Evolutionary conservation across 257 asterid species (phyloP).

Genomic region (Petrea volubilis): DNA sequence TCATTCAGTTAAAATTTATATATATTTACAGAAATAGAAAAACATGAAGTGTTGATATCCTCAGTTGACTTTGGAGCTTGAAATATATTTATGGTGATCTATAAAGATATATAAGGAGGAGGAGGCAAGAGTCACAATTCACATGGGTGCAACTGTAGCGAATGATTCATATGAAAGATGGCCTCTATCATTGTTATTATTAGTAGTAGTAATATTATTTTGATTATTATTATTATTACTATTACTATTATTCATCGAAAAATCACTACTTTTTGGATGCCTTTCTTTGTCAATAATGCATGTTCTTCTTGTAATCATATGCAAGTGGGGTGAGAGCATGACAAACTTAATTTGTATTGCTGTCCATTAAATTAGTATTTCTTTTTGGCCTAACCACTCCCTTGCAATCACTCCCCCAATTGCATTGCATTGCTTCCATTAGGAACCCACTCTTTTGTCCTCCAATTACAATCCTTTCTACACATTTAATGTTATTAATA

Average conservation of each 20-base stretch:
- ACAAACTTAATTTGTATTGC: background rate
- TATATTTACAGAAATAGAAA: too few relatives aligned
- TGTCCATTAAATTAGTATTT: background rate
- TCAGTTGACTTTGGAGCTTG: background rate
- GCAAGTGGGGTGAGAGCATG: conserved; percentile 20
- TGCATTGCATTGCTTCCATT: background rate
- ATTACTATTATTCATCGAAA: too few relatives aligned
- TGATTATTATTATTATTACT: too few relatives aligned
- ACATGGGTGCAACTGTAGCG: conserved; percentile 28
- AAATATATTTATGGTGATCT: background rate
- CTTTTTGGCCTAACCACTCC: conserved; percentile 17
- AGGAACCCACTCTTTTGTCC: too few relatives aligned
- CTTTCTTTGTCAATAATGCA: conserved; percentile 27
- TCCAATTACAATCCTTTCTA: background rate
- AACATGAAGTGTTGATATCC: background rate
- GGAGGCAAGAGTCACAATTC: background rate
- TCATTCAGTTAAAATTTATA: too few relatives aligned
- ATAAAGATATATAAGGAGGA: background rate
- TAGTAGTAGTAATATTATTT: too few relatives aligned
- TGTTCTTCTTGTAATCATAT: conserved; percentile 23
- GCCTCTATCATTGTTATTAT: conserved; percentile 17
- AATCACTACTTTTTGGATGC: conserved; percentile 17
- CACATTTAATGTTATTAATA: background rate
- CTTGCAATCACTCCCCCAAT: background rate
- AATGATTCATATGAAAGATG: conserved; percentile 26